A percentile compares a stretch with the other conserved stretches of the same genome.
phyloP scores from a whole-genome alignment of 208 protist species.

The Leishmania tarentolae region DNA sequence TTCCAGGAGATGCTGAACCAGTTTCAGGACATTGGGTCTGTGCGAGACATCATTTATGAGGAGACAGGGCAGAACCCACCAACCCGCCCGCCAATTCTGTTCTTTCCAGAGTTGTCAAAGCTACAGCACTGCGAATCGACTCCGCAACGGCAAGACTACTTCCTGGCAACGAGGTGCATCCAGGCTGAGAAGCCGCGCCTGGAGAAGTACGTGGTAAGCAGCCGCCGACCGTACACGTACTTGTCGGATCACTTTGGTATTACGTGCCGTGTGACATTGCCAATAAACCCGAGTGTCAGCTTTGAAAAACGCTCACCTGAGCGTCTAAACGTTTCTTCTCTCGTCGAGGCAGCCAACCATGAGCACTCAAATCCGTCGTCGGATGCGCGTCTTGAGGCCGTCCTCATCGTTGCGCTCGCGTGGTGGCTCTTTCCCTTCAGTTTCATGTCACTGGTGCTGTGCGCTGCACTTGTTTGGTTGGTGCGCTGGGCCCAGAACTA shows the following conservation, averaged over 20 bases:
- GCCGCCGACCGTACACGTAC: constrained; percentile 81
- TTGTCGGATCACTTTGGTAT: constrained; percentile 91
- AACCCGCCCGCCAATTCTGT: constrained; percentile 75
- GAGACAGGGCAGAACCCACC: constrained; percentile 53
- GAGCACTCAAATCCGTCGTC: constrained; percentile 76
- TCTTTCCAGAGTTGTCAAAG: constrained; percentile 86
- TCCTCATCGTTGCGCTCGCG: constrained; percentile 35
- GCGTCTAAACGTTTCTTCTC: constrained; percentile 43
- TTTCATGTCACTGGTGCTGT: constrained; percentile 37
- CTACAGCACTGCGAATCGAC: constrained; percentile 56
- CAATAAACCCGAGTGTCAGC: constrained; percentile 5
- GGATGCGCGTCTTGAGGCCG: constrained; percentile 43
- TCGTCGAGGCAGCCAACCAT: constrained; percentile 68
- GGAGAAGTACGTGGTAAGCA: constrained; percentile 84
- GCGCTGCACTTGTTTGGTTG: constrained; percentile 33
- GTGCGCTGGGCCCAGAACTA: constrained; percentile 47
- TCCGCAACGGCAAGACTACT: constrained; percentile 87
- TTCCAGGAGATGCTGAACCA: constrained; percentile 70
- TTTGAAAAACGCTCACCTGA: constrained; percentile 17
- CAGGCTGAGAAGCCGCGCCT: constrained; percentile 38
- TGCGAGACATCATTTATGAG: constrained; percentile 73
- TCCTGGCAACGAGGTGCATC: constrained; percentile 66
- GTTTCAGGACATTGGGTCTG: constrained; percentile 57
- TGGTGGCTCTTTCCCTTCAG: constrained; percentile 51
- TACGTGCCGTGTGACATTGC: constrained; percentile 35